Evolutionary conservation across 1,139 yeast species (phyloP), one percentile per base, ranked within the genome.

Genomic region (Blastobotrys arbuscula): DNA sequence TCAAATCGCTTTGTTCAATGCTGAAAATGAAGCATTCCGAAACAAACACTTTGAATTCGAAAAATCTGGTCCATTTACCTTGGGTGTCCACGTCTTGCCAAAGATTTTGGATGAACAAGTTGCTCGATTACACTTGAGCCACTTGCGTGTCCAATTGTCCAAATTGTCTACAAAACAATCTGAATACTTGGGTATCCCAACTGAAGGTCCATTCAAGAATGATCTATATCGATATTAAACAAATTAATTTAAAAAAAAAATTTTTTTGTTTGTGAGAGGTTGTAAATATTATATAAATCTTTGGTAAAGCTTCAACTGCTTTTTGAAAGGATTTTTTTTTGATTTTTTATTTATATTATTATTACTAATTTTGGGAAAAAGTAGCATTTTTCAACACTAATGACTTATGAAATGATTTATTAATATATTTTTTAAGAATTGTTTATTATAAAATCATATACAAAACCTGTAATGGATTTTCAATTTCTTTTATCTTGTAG

Each of bases 41-140:
- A 66, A 77, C 59, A 72, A 82, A 71, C 84, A 73, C 77, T 85
- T 89, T 59, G 97, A 90, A 80, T 92, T 92, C 73, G 79, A 87
- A 70, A 87, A 86, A 79, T 81, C 94, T 62, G 96, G 95, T 71
- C 85, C 92, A 67, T 92, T 89, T 75, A 79, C 78, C 58, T 74
- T 87, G 62, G 96, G 96, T 73, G 99, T 92, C 60, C 97, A 92
- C 78, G 84, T 88, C 67, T 80, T 92, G 71, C 99, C 99, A 79
- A 92, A 92, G 85, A 82, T 92, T 67, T 83, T 92, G 75, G 99
- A 92, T 73, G 99, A 92, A 81, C 87, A 96, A 64, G 99, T 92
- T 62, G 99, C 99, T 65, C 87, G 87, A 72, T 85, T 90, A 73
- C 99, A 92, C 78, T 85, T 92, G 76, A 87, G 75, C 70, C 96